Evolutionary conservation across 1,139 yeast genomes (phyloP), one percentile per base, ranked within the genome.

Genomic region (Protomyces arabidopsidicola): DNA sequence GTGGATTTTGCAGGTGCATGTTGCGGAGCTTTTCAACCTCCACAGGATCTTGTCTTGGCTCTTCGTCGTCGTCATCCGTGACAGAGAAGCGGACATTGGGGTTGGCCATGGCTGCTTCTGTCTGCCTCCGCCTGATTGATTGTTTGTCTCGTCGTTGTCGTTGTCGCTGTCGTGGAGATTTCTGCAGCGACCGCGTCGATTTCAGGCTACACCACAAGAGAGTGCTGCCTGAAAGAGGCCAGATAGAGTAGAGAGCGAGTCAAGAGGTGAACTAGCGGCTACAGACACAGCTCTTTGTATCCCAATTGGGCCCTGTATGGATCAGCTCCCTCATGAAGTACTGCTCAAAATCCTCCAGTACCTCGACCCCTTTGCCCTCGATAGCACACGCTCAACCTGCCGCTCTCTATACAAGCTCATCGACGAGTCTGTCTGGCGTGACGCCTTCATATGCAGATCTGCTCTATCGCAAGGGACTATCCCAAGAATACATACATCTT

Each of bases 51-150:
- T 58, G 62, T 18, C 34, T 45, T 24, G 62, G 53, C 6, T 52
- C 56, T 10, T 27, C 36, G 22, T 58, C 62, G 20, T 58, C 62
- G 8, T 58, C 62, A 10, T 58, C 62, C 38, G 51, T 45, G 22
- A 58, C 35, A 2, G 62, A 27, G 45, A 58, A 58, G 31, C 62
- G 62, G 4, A 58, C 62, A 16, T 50, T 51, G 14, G 53, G n/a
- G 36, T 50, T 22, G 10, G 18, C 31, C 35, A 16, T 50, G 34
- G 31, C 27, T n/a, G 27, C 36, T 45, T 16, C 20, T 16, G n/a
- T 45, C 27, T 12, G 51, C 14, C 9, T 38, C 42, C 6, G 31
- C 31, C 31, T 27, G 31, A 8, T 27, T 27, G 31, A 5, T 27
- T 27, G 31, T 27, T 27, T 27, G 31, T 27, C 31, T 27, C 31